Conservation (phyloP, 2,329 filamentous ascomycete species). For the Setomelanomma holmii region DNA sequence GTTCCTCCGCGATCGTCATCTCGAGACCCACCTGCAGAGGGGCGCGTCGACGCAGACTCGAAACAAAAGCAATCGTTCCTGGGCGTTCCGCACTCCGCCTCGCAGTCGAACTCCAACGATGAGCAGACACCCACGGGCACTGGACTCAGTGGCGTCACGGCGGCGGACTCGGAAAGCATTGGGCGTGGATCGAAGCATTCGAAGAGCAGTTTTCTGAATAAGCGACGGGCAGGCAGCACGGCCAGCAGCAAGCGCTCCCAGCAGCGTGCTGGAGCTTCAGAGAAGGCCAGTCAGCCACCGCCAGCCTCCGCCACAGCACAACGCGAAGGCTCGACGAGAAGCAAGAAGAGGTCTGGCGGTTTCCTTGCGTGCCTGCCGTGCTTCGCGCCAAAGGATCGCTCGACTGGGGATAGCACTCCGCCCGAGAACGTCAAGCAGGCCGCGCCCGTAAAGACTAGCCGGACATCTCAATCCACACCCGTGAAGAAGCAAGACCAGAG, state of each 20-base stretch:
- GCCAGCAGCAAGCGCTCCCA: constrained; percentile 56
- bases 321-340: constrained; percentile 45
- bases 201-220: constrained; percentile 55
- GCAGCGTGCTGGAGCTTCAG: constrained; percentile 44
- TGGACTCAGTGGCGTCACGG: constrained; percentile 53
- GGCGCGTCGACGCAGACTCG: constrained; percentile 31
- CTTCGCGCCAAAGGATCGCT: constrained; percentile 68
- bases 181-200: constrained; percentile 52
- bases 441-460: constrained; percentile 38
- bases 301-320: constrained; percentile 36
- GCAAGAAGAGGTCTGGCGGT: constrained; percentile 52
- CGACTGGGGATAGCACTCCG: constrained; percentile 50
- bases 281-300: constrained; percentile 50
- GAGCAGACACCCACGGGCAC: constrained; percentile 45
- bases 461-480: constrained; percentile 59
- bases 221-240: constrained; percentile 54
- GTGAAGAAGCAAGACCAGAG: constrained; percentile 51
- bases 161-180: constrained; percentile 55
- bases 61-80: constrained; percentile 48
- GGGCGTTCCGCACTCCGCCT: constrained; percentile 43
- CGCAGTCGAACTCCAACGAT: constrained; percentile 37
- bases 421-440: constrained; percentile 54
- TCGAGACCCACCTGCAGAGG: constrained; percentile 31
- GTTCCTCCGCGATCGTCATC: constrained; percentile 35
- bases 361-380: constrained; percentile 67